A percentile compares a stretch with the other conserved stretches of the same genome.
Evolutionary conservation across 2,329 filamentous ascomycete species (phyloP).

Genomic region (Fusarium sp.): DNA sequence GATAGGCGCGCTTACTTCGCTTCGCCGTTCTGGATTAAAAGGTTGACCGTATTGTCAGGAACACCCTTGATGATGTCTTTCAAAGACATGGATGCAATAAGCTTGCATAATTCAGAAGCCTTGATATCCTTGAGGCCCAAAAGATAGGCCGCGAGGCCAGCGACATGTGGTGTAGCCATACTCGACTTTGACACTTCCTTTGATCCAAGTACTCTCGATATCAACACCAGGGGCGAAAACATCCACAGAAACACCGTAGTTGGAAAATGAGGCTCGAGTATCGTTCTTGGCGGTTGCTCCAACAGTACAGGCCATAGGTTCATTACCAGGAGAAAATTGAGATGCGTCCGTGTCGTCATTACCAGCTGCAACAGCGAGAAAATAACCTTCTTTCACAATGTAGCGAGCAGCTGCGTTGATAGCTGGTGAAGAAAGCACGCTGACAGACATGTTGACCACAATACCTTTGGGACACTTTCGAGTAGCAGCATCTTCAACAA

Average conservation of each 20-base stretch:
- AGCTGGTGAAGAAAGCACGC: not conserved
- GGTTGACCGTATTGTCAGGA: not conserved
- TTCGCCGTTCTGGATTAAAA: not conserved
- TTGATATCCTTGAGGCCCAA: not conserved
- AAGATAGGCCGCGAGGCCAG: not conserved
- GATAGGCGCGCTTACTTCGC: constrained; percentile 13
- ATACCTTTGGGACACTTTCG: constrained; percentile 5
- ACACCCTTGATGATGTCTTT: not conserved
- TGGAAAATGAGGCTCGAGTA: not conserved
- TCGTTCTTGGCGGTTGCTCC: not conserved
- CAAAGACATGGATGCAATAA: not conserved
- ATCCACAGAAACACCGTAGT: not conserved
- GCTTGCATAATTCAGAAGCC: not conserved
- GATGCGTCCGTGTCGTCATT: not conserved
- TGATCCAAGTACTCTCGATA: not conserved
- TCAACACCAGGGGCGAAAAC: not conserved
- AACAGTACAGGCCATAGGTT: constrained; percentile 9
- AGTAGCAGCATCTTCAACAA: not conserved
- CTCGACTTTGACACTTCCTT: not conserved
- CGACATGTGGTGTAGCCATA: not conserved
- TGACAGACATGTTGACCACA: constrained; percentile 5
- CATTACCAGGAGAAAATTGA: not conserved
- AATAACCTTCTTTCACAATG: not conserved
- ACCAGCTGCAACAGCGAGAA: not conserved
- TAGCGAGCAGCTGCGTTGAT: not conserved